These are phyloP conservation scores for Pythium brachiatum DNA, from an alignment of 352 stramenopile species.

Conservation along the genomic window DNA sequence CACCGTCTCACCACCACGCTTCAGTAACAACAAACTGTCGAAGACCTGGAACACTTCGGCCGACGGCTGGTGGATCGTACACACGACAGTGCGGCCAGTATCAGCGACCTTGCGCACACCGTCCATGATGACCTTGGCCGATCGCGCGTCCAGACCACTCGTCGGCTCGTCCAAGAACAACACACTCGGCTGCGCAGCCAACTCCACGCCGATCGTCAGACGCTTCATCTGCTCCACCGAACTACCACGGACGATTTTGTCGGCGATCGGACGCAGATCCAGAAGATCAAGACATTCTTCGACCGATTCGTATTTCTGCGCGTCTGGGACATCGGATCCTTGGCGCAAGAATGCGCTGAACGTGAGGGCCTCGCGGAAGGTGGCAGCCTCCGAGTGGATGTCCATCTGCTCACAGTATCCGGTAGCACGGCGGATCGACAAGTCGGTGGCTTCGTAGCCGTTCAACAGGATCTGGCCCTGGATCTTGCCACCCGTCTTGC, in stretches of 20 bases:
- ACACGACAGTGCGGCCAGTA: too few species aligned
- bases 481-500: not conserved
- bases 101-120: too few species aligned
- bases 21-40: too few species aligned
- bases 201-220: conserved; percentile 78
- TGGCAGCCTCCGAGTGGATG: too few species aligned
- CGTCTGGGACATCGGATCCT: conserved; percentile 7
- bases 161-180: too few species aligned
- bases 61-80: too few species aligned
- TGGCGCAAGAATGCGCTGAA: conserved; percentile 58
- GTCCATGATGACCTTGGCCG: too few species aligned
- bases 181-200: conserved; percentile 70
- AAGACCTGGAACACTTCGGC: too few species aligned
- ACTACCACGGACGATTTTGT: conserved; percentile 31
- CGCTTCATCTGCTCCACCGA: conserved; percentile 36
- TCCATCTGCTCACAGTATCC: too few species aligned
- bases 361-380: too few species aligned
- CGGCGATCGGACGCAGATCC: conserved; percentile 30
- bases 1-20: conserved; percentile 6
- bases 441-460: not conserved
- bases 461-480: not conserved
- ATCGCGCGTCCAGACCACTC: too few species aligned
- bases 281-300: conserved; percentile 38
- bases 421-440: not conserved
- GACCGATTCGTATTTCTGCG: conserved; percentile 33